Evolutionary conservation across 257 asterid species (phyloP).

Genomic region (Solanum pinnatisectum): DNA sequence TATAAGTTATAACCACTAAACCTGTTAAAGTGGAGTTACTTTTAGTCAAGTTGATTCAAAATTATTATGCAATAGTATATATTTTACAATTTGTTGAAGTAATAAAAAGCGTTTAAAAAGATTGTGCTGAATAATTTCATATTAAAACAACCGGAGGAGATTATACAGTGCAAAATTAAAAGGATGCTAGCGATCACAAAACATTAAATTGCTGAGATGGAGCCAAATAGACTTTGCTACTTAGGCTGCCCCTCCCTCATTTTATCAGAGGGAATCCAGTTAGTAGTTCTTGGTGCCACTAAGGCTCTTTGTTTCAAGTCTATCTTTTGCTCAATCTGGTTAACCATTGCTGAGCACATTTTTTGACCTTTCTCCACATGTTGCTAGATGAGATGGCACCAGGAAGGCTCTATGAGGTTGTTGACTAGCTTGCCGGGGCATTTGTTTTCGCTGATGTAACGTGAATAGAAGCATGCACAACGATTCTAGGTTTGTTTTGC

Average conservation of each 20-base stretch:
- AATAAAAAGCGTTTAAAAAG: background rate
- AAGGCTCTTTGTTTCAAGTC: background rate
- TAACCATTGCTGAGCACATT: background rate
- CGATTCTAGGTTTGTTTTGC: background rate
- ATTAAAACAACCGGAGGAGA: background rate
- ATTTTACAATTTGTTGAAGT: background rate
- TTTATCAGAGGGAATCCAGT: background rate
- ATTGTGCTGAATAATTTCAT: background rate
- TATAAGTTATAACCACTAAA: background rate
- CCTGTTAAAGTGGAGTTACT: background rate
- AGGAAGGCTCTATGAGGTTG: background rate
- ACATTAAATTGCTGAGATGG: background rate
- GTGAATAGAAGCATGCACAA: background rate
- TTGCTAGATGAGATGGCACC: background rate
- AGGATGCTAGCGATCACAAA: background rate
- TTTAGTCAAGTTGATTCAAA: background rate
- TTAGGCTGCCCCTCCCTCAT: background rate
- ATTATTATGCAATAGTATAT: background rate
- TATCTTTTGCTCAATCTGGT: background rate
- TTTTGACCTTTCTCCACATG: background rate
- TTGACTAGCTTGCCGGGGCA: background rate
- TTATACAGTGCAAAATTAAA: background rate
- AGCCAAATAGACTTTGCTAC: background rate
- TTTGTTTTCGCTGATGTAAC: background rate
- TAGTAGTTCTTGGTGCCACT: background rate